Base-by-base conservation (phyloP, 2,329 filamentous ascomycete genomes). In the Ambrosiella cleistominuta region DNA sequence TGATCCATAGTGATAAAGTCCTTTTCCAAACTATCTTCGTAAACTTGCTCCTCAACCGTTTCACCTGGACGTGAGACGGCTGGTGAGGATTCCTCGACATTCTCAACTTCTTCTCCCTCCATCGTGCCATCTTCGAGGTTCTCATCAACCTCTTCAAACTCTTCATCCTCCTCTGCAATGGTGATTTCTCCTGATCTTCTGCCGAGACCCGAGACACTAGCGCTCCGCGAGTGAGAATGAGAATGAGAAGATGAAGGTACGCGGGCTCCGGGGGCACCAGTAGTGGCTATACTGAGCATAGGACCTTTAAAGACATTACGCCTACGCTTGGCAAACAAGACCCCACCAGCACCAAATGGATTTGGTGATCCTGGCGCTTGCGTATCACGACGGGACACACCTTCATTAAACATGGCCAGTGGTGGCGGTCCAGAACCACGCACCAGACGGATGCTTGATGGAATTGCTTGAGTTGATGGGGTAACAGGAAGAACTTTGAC, bases 401-500 rank as follows among this genome's bases (percentile, higher is more conserved):
- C 75, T 65, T 84, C 81, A 61, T 81, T 81, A 64, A 80, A 82
- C 8, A 75, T 66, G 39, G 70, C 73, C 19, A 79, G 66, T 8
- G 76, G 72, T 0, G 77, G 70, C 1, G 77, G 73, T 0, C 75
- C 73, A 0, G 74, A 58, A 12, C 76, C 82, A 37, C 89, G 81
- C 1, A 91, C 87, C 11, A 96, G 75, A 2, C 91, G 83, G 61
- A 96, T 86, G 63, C 90, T 94, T 56, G 82, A 86, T 0, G 91
- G 90, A 65, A 97, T 95, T 0, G 80, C 73, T 13, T 76, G 74
- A 2, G 78, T 72, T 0, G 85, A 90, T 0, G 91, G 91, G 0
- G 90, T 95, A 0, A 88, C 87, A 1, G 93, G 91, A 2, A 97
- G 80, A n/a, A 97, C 86, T 71, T 97, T 97, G 65, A 97, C 85